Evolutionary conservation across 768 basidiomycete genomes (phyloP), one percentile per base, ranked within the genome.

Genomic region (Tylopilus subfusipes): DNA sequence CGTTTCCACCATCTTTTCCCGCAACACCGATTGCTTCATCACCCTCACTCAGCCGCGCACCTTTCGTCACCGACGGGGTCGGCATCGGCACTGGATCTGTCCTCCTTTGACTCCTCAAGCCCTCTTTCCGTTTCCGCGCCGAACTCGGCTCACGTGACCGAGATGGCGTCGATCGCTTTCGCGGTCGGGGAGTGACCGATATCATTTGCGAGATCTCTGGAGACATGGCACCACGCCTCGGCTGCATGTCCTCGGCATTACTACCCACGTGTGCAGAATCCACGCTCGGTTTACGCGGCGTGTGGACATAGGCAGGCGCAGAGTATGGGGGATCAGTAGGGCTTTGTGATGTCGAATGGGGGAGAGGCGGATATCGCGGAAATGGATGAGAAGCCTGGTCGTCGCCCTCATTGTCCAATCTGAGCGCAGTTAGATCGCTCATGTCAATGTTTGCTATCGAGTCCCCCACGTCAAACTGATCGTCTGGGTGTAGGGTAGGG

Each of bases 151-250:
- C 62, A 60, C 65, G 69, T 43, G 71, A 59, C 22, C 56, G 63
- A 0, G 65, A 58, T 3, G 57, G 50, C 11, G 54, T 49, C 0
- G 70, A 63, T 7, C 61, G 59, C 25, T 67, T 69, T 21, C 69
- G 68, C 12, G 69, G 72, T 14, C 73, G 72, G 0, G 74, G 75
- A 4, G 74, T 77, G 13, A 59, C 61, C 4, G 73, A 71, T 31
- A 78, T 68, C 21, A 78, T 77, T 8, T 73, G 62, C 7, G 63
- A 55, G 52, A 79, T 69, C 44, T 79, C 76, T 2, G 77, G 76
- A 38, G 70, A 72, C 44, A 55, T 45, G 33, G 72, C 63, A 36
- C 70, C 59, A 34, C 29, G 40, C 42, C 54, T 45, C 38, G 50
- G 40, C 1, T 47, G 30, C 43, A 40, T 16, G 21, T 49, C 55